Base-by-base conservation (phyloP, 2,329 filamentous ascomycete species). In the Xylaria sp. region DNA sequence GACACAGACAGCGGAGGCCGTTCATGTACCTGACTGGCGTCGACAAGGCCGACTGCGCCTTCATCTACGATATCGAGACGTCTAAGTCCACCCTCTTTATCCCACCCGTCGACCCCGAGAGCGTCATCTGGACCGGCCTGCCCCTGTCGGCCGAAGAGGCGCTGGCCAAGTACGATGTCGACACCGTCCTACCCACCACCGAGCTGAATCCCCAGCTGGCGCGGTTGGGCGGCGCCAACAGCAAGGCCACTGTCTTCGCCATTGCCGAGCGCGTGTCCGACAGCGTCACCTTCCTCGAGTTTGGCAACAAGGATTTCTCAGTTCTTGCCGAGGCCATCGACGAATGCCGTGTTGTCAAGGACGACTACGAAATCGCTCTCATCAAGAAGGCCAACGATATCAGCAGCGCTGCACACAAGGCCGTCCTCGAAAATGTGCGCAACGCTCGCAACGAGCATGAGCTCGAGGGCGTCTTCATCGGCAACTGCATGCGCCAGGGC, bases 11-110 rank as follows among this genome's bases (percentile, higher is more conserved):
- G 82, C 92, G 94, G 71, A 91, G 96, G 64, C 93, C 90, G 80
- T 99, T 99, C 83, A 97, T 92, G 87, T 99, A 99, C 81, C 85
- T 98, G 53, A 95, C 93, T 28, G 96, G 96, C 74, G 97, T 90
- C 77, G 73, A 85, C 70, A 86, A 97, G 36, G 88, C 94, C 67
- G 94, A 97, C 80, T 91, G 91, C 75, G 90, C 90, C 78, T 87
- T 93, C 68, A 87, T 91, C 65, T 97, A 97, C 83, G 91, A 97
- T 72, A 90, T 97, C 66, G 84, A 87, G 54, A 86, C 88, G 57
- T 87, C 89, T 72, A 89, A 89, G 74, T 88, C 94, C 48, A 97
- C 91, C 2, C 89, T 99, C 58, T 99, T 94, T 83, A 95, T 99
- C 75, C 95, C 96, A 2, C 92, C 94, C 17, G 88, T 94, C 75